These are phyloP conservation scores for Clavariopsis aquatica DNA, from an alignment of 495 filamentous ascomycete species.

Conservation along the genomic window DNA sequence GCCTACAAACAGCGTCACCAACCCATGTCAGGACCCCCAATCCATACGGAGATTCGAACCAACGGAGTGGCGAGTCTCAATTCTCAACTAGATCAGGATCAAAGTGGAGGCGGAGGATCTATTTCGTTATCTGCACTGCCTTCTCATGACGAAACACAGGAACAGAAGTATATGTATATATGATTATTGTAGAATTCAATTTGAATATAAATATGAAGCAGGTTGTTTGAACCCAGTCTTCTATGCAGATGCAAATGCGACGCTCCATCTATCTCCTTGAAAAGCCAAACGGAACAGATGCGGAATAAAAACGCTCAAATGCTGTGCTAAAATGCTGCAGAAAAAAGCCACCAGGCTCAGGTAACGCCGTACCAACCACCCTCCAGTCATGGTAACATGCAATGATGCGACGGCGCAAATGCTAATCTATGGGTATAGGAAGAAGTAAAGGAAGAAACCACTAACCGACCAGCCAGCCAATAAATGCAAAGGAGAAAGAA, in stretches of 20 bases:
- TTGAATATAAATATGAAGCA: not conserved
- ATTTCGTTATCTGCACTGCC: not conserved
- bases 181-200: too few relatives aligned
- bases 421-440: conserved; percentile 1
- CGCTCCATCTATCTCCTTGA: not conserved
- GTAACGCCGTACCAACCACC: not conserved
- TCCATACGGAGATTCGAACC: not conserved
- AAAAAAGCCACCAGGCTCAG: not conserved
- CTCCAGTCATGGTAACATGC: not conserved
- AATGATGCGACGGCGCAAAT: not conserved
- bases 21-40: not conserved
- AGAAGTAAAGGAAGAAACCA: not conserved
- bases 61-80: not conserved
- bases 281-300: not conserved
- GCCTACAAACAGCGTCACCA: not conserved
- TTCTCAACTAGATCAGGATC: not conserved
- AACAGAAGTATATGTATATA: not conserved
- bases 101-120: not conserved
- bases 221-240: not conserved
- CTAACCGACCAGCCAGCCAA: not conserved
- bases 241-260: not conserved
- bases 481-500: not conserved
- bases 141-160: not conserved
- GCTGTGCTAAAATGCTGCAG: not conserved
- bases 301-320: not conserved